These are phyloP conservation scores for Auricularia sp. DNA, from an alignment of 768 basidiomycete species.

Conservation along the genomic window DNA sequence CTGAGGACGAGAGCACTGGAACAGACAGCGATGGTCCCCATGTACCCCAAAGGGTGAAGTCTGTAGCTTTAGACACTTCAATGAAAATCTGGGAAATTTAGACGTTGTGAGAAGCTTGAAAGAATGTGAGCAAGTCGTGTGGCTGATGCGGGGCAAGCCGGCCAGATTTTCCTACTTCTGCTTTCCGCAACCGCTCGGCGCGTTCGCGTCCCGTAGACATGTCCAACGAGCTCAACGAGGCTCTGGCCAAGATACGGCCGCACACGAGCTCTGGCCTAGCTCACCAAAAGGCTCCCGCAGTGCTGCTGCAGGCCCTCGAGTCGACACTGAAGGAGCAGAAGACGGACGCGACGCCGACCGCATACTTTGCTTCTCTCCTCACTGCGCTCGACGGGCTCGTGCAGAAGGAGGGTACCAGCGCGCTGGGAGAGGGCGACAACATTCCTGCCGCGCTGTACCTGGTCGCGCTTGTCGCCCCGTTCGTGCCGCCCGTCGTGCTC, in stretches of 20 bases:
- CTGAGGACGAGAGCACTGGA: background rate
- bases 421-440: conserved; percentile 55
- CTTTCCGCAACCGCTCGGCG: background rate
- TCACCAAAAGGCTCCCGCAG: conserved; percentile 85
- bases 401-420: conserved; percentile 39
- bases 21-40: conserved; percentile 12
- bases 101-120: background rate
- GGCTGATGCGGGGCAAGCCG: background rate
- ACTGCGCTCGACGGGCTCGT: conserved; percentile 75
- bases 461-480: conserved; percentile 63
- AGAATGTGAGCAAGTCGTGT: background rate
- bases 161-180: background rate
- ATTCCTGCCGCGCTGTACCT: conserved; percentile 81
- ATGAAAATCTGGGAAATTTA: conserved; percentile 1
- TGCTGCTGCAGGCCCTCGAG: conserved; percentile 76
- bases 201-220: background rate
- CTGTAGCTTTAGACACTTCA: background rate
- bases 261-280: conserved; percentile 71
- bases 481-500: conserved; percentile 72
- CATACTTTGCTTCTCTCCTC: conserved; percentile 88
- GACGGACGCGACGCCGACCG: conserved; percentile 63
- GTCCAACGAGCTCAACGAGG: conserved; percentile 1
- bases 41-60: background rate
- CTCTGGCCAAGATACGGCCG: conserved; percentile 73
- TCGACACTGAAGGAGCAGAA: conserved; percentile 61